Evolutionary conservation across 495 filamentous ascomycete genomes (phyloP), one percentile per base, ranked within the genome.

Genomic region (Podospora australis): DNA sequence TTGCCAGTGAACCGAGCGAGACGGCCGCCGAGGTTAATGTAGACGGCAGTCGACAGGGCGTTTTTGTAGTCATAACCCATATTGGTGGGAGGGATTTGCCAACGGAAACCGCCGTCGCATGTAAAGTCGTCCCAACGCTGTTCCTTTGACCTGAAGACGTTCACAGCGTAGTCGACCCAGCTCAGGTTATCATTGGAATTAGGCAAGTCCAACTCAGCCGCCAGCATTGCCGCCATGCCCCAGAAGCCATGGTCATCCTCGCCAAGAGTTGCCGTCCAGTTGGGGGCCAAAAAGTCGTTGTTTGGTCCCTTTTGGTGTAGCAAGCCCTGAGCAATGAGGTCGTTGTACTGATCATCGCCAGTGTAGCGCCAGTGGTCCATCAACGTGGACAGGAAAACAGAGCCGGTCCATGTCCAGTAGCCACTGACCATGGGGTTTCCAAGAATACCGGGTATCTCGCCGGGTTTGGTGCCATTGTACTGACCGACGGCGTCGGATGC

Each of bases 221-320:
- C 88, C 10, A 82, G 74, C 63, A 94, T 82, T 21, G 82, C 79
- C 16, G 83, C 77, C 53, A 90, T 70, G 21, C 72, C 86, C 88
- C 88, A 94, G 59, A 90, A 90, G 1, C 83, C 82, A 61, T 90
- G 86, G 51, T 90, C 87, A 54, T 90, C 86, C 56, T 90, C 90
- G 22, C 87, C 87, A 36, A 85, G 72, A 0, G 81, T 80, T 46
- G 79, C 78, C 19, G 81, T 86, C 50, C 85, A 82, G 59, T 90
- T 90, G 2, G 70, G 68, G 26, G 81, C 78, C 65, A 83, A 79
- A 59, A 78, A 88, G 41, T 64, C 52, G 48, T 81, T 71, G 38
- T 78, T 67, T 36, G 66, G 67, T 4, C 81, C 84, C 42, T 72
- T 71, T 52, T 88, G 84, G 60, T 62, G 75, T 34, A 86, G 69